Evolutionary conservation across 2,329 filamentous ascomycete genomes (phyloP).

Genomic region (Aspergillus unguis): DNA sequence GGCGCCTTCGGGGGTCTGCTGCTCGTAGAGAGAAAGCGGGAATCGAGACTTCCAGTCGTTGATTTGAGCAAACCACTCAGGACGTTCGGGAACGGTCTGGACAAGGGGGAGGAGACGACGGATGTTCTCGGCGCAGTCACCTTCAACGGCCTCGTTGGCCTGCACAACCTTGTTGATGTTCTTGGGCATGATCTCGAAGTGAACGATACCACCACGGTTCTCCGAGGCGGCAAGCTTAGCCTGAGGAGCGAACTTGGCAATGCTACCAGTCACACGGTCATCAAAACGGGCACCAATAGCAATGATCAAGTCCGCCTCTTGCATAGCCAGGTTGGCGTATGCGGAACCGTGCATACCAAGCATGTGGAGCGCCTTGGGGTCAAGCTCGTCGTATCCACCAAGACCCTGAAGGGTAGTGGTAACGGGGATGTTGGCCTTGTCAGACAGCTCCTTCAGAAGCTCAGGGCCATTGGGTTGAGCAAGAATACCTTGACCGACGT

Average conservation of each 20-base stretch:
- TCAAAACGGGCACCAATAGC: slow-evolving; percentile 93
- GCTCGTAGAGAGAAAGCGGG: slow-evolving; percentile 79
- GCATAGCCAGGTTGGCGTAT: slow-evolving; percentile 97
- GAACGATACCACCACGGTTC: slow-evolving; percentile 86
- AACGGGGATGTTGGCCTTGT: slow-evolving; percentile 88
- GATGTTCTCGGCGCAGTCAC: slow-evolving; percentile 81
- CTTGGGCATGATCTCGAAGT: slow-evolving; percentile 99
- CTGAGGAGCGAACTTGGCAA: slow-evolving; percentile 82
- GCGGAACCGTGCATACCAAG: slow-evolving; percentile 97
- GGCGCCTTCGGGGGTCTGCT: slow-evolving; percentile 67
- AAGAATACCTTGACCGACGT: slow-evolving; percentile 87
- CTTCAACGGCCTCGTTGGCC: slow-evolving; percentile 91
- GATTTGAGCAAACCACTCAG: slow-evolving; percentile 88
- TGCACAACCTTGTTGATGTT: slow-evolving; percentile 99
- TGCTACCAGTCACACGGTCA: slow-evolving; percentile 81
- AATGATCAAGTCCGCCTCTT: slow-evolving; percentile 93
- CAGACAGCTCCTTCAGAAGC: slow-evolving; percentile 78
- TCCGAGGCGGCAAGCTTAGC: slow-evolving; percentile 82
- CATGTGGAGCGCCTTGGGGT: slow-evolving; percentile 95
- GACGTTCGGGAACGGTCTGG: slow-evolving; percentile 62
- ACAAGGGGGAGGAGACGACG: slow-evolving; percentile 70
- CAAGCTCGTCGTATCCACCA: slow-evolving; percentile 86
- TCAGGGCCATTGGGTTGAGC: slow-evolving; percentile 73
- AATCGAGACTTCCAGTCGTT: slow-evolving; percentile 86
- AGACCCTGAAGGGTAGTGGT: slow-evolving; percentile 94